Evolutionary conservation across 805 yeast species (phyloP).

Genomic region (Candida hungchunana): DNA sequence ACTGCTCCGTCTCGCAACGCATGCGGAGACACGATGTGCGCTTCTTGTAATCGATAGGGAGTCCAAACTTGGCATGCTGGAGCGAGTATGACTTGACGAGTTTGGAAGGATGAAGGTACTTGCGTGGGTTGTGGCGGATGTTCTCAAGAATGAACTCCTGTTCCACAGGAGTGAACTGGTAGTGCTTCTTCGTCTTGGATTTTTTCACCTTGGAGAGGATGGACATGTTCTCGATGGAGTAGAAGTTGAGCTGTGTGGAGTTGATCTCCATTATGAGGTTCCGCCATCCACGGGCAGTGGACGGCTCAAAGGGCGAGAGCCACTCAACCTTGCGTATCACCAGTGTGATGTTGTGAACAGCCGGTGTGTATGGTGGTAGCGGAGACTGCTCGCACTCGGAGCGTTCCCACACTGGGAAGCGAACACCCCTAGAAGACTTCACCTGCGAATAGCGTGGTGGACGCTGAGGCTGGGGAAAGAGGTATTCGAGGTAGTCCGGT

Average conservation of each 20-base stretch:
- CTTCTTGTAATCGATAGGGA: slow-evolving; percentile 81
- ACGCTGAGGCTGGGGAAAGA: slow-evolving; percentile 14
- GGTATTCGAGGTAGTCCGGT: slow-evolving; percentile 19
- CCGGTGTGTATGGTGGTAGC: slow-evolving; percentile 64
- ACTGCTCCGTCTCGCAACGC: slow-evolving; percentile 80
- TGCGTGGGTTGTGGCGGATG: slow-evolving; percentile 12
- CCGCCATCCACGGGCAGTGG: slow-evolving; percentile 69
- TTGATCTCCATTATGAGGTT: slow-evolving; percentile 67
- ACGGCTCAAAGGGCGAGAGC: slow-evolving; percentile 69
- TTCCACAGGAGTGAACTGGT: slow-evolving; percentile 24
- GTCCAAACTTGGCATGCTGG: slow-evolving; percentile 80
- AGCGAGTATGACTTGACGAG: slow-evolving; percentile 67
- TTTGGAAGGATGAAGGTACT: slow-evolving; percentile 20
- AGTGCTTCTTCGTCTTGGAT: slow-evolving; percentile 25
- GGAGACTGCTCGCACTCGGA: slow-evolving; percentile 18
- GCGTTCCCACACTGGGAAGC: slow-evolving; percentile 34
- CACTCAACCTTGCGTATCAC: slow-evolving; percentile 69
- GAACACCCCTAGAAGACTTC: slow-evolving; percentile 11
- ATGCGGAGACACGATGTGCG: slow-evolving; percentile 63
- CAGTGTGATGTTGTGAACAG: slow-evolving; percentile 55
- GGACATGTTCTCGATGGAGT: slow-evolving; percentile 36
- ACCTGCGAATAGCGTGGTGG: slow-evolving; percentile 16
- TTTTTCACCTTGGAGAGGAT: slow-evolving; percentile 28
- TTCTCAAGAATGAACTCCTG: slow-evolving; percentile 23
- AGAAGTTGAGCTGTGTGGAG: slow-evolving; percentile 80